Percentiles rank a stretch among this genome's conserved stretches.
phyloP scores from a whole-genome alignment of 2,329 filamentous ascomycete species.

The Blastomyces gilchristii region DNA sequence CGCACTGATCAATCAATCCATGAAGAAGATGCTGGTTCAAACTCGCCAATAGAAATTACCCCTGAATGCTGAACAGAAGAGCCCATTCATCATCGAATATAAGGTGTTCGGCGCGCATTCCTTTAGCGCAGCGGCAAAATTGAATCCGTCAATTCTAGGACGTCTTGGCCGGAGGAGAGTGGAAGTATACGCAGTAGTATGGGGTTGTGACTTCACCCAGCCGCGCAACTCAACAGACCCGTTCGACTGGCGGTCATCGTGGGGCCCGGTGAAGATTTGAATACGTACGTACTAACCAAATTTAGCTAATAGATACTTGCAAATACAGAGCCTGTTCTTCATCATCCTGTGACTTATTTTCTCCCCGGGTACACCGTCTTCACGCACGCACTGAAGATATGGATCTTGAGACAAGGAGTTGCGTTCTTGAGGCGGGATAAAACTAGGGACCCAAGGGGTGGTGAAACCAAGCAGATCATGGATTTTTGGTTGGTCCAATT shows the following conservation, averaged over 20 bases:
- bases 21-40: neutral
- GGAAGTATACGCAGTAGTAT: neutral
- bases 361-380: neutral
- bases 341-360: neutral
- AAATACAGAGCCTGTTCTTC: neutral
- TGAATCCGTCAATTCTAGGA: neutral
- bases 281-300: neutral
- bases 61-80: neutral
- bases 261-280: neutral
- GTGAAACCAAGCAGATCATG: neutral
- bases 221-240: neutral
- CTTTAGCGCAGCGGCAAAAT: neutral
- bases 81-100: neutral
- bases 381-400: neutral
- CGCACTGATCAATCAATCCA: neutral
- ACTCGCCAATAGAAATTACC: neutral
- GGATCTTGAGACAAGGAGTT: neutral
- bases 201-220: neutral
- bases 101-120: neutral
- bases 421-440: neutral
- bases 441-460: neutral
- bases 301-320: neutral
- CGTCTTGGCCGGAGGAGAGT: neutral
- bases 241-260: neutral
- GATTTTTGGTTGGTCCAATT: constrained; percentile 1